Evolutionary conservation across 768 basidiomycete species (phyloP).

Genomic region (Chalciporus piperatus): DNA sequence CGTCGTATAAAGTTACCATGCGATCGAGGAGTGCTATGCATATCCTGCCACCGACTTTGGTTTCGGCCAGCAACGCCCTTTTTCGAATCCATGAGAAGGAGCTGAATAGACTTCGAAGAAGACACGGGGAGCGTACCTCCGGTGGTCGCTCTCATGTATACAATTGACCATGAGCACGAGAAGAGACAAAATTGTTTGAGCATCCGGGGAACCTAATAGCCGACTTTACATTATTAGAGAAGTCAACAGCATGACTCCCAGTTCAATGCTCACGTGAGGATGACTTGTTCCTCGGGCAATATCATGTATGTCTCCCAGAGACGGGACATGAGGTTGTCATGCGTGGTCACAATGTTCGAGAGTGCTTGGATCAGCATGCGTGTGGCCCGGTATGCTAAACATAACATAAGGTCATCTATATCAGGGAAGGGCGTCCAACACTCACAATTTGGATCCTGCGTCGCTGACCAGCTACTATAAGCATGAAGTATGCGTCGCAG

Average conservation of each 20-base stretch:
- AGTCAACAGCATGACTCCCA: background rate
- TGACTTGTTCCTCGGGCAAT: constrained; percentile 67
- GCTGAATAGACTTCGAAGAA: constrained; percentile 5
- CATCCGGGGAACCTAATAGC: constrained; percentile 62
- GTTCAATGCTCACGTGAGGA: constrained; percentile 62
- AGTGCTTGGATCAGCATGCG: constrained; percentile 74
- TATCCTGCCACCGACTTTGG: constrained; percentile 58
- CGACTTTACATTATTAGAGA: constrained; percentile 38
- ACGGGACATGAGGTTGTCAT: constrained; percentile 51
- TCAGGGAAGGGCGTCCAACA: constrained; percentile 5
- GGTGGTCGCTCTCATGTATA: constrained; percentile 50
- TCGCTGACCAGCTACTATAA: constrained; percentile 74
- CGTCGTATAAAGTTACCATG: constrained; percentile 69
- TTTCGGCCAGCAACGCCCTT: constrained; percentile 50
- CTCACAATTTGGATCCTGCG: constrained; percentile 60
- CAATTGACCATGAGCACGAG: constrained; percentile 75
- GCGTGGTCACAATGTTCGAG: constrained; percentile 80
- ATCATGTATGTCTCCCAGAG: constrained; percentile 66
- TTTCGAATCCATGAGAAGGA: constrained; percentile 1
- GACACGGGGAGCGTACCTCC: constrained; percentile 48
- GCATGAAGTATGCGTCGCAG: constrained; percentile 67
- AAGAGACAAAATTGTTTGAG: constrained; percentile 55
- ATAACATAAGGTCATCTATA: background rate
- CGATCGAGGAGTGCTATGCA: constrained; percentile 67
- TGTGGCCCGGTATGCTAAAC: constrained; percentile 57